Evolutionary conservation across 768 basidiomycete genomes (phyloP), one percentile per base, ranked within the genome.

Genomic region (Boletales sp.): DNA sequence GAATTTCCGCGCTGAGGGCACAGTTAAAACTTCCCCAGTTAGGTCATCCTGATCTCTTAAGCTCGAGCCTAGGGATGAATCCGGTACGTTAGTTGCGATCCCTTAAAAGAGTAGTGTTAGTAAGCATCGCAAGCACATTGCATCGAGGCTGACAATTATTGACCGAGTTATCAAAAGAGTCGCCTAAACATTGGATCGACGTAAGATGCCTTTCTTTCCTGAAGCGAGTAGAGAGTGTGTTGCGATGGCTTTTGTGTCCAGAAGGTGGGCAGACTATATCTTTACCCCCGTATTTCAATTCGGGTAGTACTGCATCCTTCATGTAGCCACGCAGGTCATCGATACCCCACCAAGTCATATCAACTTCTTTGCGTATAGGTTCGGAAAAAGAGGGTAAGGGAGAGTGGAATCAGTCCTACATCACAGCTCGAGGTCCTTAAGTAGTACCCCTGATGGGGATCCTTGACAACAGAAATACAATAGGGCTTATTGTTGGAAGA

Each of bases 231-330:
- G 68, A 60, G 43, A 70, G 64, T 13, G 63, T 65, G 46, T 57
- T 70, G 51, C 60, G 61, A 47, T 71, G 68, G 34, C 70, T 71
- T 46, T 71, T 71, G 51, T 70, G 60, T 11, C 66, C 66, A 0
- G 49, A 47, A 13, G 58, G 70, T 9, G 63, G 59, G 36, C 51
- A 52, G 8, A 32, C 39, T 12, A 57, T 45, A 14, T 55, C 53
- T 5, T 60, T 57, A 0, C 44, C 51, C 13, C 65, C 58, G 7
- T 65, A 60, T 43, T 69, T 70, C 33, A 71, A 42, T 17, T 61
- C 61, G 15, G 68, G 68, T 40, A 70, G 61, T 13, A 63, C 48
- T 17, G 68, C 68, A 53, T 69, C 69, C 47, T 56, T 61, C 56
- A 70, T 67, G 51, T 70, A 70, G 30, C 59, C 65, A 18, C 57